phyloP scores from a whole-genome alignment of 495 filamentous ascomycete genomes.

The Podospora australis region DNA sequence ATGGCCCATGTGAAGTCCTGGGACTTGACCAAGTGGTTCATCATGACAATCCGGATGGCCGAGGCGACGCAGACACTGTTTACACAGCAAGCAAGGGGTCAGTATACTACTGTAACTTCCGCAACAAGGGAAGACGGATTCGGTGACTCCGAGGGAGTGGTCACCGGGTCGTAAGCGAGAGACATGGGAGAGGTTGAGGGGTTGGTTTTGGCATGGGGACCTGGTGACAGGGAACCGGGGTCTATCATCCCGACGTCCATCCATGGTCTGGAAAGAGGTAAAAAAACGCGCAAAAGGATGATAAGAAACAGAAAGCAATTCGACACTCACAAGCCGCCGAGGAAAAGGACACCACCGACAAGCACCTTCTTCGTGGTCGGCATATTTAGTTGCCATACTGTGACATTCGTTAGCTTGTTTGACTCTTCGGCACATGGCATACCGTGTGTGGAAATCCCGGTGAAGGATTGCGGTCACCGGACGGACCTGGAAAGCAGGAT shows the following conservation, averaged over 20 bases:
- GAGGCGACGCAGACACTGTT: conserved; percentile 34
- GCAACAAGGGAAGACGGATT: neutral
- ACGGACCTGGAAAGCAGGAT: neutral
- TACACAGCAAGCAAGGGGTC: neutral
- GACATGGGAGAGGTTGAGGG: neutral
- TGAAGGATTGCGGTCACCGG: neutral
- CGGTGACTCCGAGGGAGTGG: neutral
- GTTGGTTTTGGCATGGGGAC: neutral
- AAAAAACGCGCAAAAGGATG: too few species aligned
- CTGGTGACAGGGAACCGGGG: neutral
- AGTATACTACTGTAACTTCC: neutral
- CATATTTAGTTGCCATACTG: conserved; percentile 31
- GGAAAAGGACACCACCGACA: conserved; percentile 34
- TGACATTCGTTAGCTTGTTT: neutral
- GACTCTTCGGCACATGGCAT: too few species aligned
- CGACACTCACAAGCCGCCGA: conserved; percentile 33
- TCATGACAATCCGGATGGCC: conserved; percentile 36
- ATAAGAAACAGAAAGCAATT: conserved; percentile 6
- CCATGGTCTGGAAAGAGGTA: too few species aligned
- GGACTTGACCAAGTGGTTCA: conserved; percentile 27
- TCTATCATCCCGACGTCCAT: too few species aligned
- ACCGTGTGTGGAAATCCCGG: neutral
- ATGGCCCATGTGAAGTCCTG: conserved; percentile 35
- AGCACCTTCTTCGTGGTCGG: conserved; percentile 30
- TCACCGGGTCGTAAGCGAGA: neutral